Evolutionary conservation across 2,329 filamentous ascomycete genomes (phyloP).

Genomic region (Elsinoe arachidis): DNA sequence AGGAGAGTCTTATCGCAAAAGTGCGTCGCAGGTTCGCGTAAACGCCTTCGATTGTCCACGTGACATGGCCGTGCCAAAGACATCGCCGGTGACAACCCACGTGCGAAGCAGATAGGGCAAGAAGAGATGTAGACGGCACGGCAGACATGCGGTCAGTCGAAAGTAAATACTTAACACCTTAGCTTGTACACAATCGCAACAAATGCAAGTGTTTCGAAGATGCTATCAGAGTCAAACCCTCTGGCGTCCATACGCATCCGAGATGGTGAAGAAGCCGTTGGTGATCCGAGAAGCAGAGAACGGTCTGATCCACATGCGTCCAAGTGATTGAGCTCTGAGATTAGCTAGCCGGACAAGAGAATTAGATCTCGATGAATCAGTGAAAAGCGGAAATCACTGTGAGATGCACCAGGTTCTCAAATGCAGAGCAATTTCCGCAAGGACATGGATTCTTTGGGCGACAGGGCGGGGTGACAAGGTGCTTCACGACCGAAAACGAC

Average conservation of each 20-base stretch:
- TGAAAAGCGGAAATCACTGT: background rate
- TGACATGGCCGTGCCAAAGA: background rate
- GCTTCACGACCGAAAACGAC: background rate
- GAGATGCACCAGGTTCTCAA: background rate
- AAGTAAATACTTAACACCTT: conserved; percentile 5
- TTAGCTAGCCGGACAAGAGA: background rate
- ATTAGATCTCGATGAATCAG: background rate
- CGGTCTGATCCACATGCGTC: conserved; percentile 5
- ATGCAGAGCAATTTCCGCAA: background rate
- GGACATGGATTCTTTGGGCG: background rate
- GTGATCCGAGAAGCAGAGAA: conserved; percentile 5
- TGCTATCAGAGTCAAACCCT: background rate
- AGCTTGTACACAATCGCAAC: background rate
- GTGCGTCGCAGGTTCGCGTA: conserved; percentile 1
- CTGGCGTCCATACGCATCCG: background rate
- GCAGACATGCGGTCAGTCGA: background rate
- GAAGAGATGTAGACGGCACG: background rate
- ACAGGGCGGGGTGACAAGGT: background rate
- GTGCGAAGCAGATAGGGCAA: background rate
- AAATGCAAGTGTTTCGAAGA: background rate
- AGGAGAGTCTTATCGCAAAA: background rate
- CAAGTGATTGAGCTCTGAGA: background rate
- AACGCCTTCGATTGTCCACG: background rate
- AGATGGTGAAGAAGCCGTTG: conserved; percentile 8
- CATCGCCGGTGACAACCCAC: background rate